Evolutionary conservation across 345 rosid species (phyloP), one percentile per base, ranked within the genome.

Genomic region (rapeseed (Brassica napus)): DNA sequence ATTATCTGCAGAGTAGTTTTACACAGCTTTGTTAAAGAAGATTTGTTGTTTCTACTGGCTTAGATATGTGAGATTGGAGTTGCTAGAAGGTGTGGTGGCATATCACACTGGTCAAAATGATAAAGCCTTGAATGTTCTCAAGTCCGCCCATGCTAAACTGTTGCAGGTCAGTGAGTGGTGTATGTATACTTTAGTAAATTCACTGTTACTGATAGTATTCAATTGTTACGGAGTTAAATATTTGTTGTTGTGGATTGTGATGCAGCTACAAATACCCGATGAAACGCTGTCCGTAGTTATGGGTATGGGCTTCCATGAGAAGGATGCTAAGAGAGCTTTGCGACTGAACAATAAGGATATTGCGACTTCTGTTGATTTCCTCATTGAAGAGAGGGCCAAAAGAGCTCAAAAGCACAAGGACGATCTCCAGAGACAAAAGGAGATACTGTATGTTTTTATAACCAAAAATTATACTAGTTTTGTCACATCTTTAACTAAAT

Each of bases 61-160:
- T 78, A 94, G 98, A 76, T 89, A 90, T 83, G 74, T 92, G 85
- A 87, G 97, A 78, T 80, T 94, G 75, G 98, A 94, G 87, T 85
- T 94, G 82, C 84, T 94, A 82, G 98, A 94, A 87, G 98, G 92
- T 60, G 95, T 94, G 44, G 94, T 92, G 71, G 97, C 98, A 72
- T 94, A 88, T 87, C 97, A 94, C 83, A 89, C 77, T 74, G 94
- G 95, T 71, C 92, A 88, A 79, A 15, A 86, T 61, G 94, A 87
- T 65, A 84, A 87, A 79, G 87, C 91, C 67, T 78, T 82, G 81
- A 86, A 76, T 72, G 81, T 87, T 49, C 82, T 94, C 81, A 84
- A 81, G 73, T 90, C 98, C 39, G 98, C 98, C 28, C 92, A 89
- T 63, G 89, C 82, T 61, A 94, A 88, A 82, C 88, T 87, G 77